These are phyloP conservation scores for Sphaerostilbella broomeana DNA, from an alignment of 2,329 filamentous ascomycete genomes.

Conservation along the genomic window DNA sequence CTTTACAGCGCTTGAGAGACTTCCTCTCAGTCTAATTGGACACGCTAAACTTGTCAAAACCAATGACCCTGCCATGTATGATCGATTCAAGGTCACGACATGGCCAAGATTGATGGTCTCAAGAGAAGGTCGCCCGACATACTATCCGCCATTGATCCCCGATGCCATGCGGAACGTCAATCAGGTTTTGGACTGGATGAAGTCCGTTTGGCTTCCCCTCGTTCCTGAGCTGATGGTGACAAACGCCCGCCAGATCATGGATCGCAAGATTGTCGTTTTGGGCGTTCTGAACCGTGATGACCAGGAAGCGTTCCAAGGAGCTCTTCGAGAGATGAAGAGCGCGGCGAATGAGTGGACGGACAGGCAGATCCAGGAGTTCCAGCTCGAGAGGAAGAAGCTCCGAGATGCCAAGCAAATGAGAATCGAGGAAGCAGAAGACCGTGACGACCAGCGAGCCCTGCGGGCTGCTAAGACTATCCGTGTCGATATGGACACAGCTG, in stretches of 20 bases:
- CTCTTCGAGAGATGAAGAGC: constrained; percentile 87
- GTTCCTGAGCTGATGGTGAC: constrained; percentile 87
- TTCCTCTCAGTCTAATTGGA: constrained; percentile 83
- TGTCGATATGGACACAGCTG: constrained; percentile 82
- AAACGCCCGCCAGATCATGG: constrained; percentile 93
- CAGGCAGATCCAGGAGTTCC: constrained; percentile 84
- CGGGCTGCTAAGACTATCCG: constrained; percentile 83
- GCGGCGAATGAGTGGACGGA: constrained; percentile 98
- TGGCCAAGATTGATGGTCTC: constrained; percentile 92
- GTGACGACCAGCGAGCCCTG: constrained; percentile 80
- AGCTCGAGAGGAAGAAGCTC: constrained; percentile 86
- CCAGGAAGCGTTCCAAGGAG: constrained; percentile 67
- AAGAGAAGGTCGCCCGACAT: constrained; percentile 80
- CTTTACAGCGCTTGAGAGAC: constrained; percentile 76
- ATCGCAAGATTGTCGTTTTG: constrained; percentile 88
- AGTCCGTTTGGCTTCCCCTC: constrained; percentile 89
- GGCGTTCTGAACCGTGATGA: constrained; percentile 78
- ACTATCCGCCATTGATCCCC: constrained; percentile 81
- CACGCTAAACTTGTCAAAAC: constrained; percentile 92
- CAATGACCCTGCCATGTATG: constrained; percentile 64
- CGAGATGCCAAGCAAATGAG: constrained; percentile 90
- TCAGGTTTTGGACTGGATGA: constrained; percentile 83
- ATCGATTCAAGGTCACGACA: constrained; percentile 90
- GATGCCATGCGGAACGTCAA: constrained; percentile 86
- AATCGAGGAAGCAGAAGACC: constrained; percentile 93